Evolutionary conservation across 139 green algal species (phyloP).

Genomic region (Limnomonas spitsbergensis): DNA sequence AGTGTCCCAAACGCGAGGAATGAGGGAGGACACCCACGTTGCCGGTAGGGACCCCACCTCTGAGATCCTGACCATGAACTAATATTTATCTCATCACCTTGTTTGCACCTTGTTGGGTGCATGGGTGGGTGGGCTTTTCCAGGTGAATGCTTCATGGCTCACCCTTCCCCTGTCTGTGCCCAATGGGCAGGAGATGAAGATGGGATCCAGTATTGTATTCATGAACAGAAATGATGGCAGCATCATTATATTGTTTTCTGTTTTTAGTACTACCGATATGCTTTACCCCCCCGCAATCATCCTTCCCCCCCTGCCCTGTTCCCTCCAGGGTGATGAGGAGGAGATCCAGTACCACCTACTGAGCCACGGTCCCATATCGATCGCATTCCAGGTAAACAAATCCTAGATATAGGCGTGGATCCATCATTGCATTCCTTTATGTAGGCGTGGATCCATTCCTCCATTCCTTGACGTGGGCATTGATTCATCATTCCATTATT

Average conservation of each 20-base stretch:
- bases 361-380: not conserved
- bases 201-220: not conserved
- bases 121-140: too few relatives aligned
- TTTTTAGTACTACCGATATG: not conserved
- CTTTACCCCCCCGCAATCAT: not conserved
- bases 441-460: too few relatives aligned
- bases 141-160: too few relatives aligned
- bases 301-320: too few relatives aligned
- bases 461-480: not conserved
- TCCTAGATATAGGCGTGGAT: not conserved
- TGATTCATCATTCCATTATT: too few relatives aligned
- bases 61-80: too few relatives aligned
- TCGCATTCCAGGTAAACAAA: conserved; percentile 3
- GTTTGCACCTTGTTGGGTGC: too few relatives aligned
- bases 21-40: not conserved
- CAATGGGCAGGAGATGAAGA: not conserved
- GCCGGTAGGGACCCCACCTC: too few relatives aligned
- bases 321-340: conserved; percentile 1
- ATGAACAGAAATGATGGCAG: not conserved
- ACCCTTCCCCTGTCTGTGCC: not conserved
- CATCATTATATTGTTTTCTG: not conserved
- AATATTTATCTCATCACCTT: too few relatives aligned
- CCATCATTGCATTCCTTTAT: not conserved
- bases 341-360: not conserved
- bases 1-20: not conserved